Evolutionary conservation across 257 asterid genomes (phyloP), one percentile per base, ranked within the genome.

Genomic region (Asclepias syriaca): DNA sequence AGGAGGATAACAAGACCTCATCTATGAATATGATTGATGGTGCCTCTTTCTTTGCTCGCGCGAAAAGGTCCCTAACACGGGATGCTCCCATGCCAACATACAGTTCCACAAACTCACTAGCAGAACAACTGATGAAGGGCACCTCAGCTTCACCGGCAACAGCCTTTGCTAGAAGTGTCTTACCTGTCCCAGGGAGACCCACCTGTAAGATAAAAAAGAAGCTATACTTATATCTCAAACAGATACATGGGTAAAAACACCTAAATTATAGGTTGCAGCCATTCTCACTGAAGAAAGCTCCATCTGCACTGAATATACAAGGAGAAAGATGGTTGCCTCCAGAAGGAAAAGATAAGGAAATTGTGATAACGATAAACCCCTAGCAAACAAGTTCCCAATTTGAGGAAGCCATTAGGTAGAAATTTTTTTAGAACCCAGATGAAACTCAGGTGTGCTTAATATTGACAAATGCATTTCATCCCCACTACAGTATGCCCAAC

Each of bases 61-160:
- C 96, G 83, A 95, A 95, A 74, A 95, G 97, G 84, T 92, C 97
- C 81, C 99, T 86, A 68, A 95, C 99, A 78, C 98, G 99, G 70
- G 98, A 95, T 74, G 99, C 98, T 71, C 99, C 99, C 98, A 95
- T 92, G 21, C 99, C 99, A 67, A 95, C 99, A 82, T 90, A 95
- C 75, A 95, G 82, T 81, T 95, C 99, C 16, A 95, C 99, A 82
- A 95, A 95, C 86, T 95, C 99, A 65, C 99, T 94, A 18, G 98
- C 99, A 46, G 98, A 94, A 86, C 99, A 94, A 88, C 99, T 94
- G 75, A 94, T 86, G 85, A 94, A 94, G 46, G 99, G 98, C 71
- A 94, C 98, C 72, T 91, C 97, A 74, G 99, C 98, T 85, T 94
- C 99, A 57, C 99, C 99, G 49, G 99, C 98, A 63, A 95, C 97